Evolutionary conservation across 169 alveolate genomes (phyloP), one percentile per base, ranked within the genome.

Genomic region (Plasmodium malariae): DNA sequence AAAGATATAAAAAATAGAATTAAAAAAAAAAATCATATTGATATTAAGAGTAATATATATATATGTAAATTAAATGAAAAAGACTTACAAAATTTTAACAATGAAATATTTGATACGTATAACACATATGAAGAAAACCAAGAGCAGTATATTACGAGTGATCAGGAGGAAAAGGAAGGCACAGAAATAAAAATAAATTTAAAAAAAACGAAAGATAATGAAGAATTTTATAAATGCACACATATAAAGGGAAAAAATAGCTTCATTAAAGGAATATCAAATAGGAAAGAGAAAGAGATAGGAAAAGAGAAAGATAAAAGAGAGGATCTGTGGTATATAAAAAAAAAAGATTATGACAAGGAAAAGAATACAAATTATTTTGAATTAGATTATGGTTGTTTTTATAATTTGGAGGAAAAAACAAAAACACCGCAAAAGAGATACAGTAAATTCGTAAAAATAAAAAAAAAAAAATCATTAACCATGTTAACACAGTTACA

Each of bases 1-100:
- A 80, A 67, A 55, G 67, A 80, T 57, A 80, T 80, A 65, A 80
- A 80, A 48, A 80, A 54, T 63, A 80, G 17, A 67, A 80, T 80
- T 34, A 80, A 80, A 60, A 49, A 28, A 63, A 80, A 54, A 67
- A 54, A 80, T 70, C 26, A 80, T 45, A 37, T 80, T 21, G 90
- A 54, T 21, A 19, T 49, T 49, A 54, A 63, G 21, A 68, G 40
- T 68, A 80, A 80, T 17, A 48, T 80, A 24, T 80, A 67, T 59
- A 80, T 80, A 19, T 67, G 65, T 30, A 40, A 67, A 4, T 30
- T 51, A 19, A 32, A 65, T 11, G 90, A 80, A 67, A 80, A 80
- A 11, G 45, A 67, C 7, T 32, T 80, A 67, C 21, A n/a, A 14
- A 49, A 17, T 28, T 51, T 49, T 19, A 67, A 80, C 30, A 24